Evolutionary conservation across 2,329 filamentous ascomycete species (phyloP).

Genomic region (Penicillium griseofulvum): DNA sequence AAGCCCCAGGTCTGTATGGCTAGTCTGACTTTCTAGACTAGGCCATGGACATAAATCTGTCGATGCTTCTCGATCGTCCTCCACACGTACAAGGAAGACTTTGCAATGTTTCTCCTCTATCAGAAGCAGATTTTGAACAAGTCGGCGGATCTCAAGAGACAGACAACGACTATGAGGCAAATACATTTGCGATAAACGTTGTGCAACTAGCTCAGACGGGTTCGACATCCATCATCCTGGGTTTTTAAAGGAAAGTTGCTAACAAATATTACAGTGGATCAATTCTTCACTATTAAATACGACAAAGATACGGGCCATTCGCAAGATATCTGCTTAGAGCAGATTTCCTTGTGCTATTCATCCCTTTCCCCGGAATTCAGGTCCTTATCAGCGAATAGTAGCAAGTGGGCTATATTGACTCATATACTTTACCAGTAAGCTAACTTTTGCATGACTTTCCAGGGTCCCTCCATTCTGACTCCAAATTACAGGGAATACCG

Average conservation of each 20-base stretch:
- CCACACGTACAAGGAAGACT: slow-evolving; percentile 23
- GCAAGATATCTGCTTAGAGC: slow-evolving; percentile 14
- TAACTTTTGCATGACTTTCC: no score
- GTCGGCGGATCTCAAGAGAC: not conserved
- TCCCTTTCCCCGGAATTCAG: slow-evolving; percentile 6
- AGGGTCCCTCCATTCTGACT: not conserved
- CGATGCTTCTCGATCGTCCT: slow-evolving; percentile 24
- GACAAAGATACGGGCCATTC: slow-evolving; percentile 5
- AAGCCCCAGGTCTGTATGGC: not conserved
- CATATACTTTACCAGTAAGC: slow-evolving; percentile 13
- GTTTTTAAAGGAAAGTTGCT: not conserved
- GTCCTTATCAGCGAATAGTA: slow-evolving; percentile 7
- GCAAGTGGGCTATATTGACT: slow-evolving; percentile 12
- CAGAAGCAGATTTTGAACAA: slow-evolving; percentile 17
- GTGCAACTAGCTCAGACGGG: slow-evolving; percentile 16
- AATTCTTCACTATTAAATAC: slow-evolving; percentile 8
- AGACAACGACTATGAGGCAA: not conserved
- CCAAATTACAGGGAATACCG: slow-evolving; percentile 9
- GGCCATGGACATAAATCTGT: slow-evolving; percentile 19
- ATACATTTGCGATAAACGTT: slow-evolving; percentile 9
- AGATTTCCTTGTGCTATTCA: slow-evolving; percentile 11
- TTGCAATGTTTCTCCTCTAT: slow-evolving; percentile 19
- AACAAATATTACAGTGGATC: slow-evolving; percentile 4
- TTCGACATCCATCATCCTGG: not conserved
- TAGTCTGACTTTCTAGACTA: not conserved